A percentile compares a stretch with the other conserved stretches of the same genome.
phyloP scores from a whole-genome alignment of 805 yeast genomes.

The Myxozyma melibiosi region DNA sequence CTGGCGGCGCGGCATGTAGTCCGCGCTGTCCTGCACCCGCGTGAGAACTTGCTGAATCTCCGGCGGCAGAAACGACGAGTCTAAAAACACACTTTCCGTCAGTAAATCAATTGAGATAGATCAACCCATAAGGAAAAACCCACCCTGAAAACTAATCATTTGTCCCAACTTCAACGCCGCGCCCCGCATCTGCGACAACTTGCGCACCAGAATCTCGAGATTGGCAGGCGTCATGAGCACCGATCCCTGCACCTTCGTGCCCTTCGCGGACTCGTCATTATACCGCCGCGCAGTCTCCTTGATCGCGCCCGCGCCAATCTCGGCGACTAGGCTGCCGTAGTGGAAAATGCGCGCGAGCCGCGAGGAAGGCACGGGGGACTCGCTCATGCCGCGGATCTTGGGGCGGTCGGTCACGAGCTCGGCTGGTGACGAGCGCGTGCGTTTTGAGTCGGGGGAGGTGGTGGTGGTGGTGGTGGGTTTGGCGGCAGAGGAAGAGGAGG shows the following conservation, averaged over 20 bases:
- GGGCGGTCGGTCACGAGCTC: slow-evolving; percentile 6
- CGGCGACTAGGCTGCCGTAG: slow-evolving; percentile 90
- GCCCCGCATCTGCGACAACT: slow-evolving; percentile 94
- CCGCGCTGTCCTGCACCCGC: slow-evolving; percentile 90
- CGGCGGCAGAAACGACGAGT: slow-evolving; percentile 51
- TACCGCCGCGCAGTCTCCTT: slow-evolving; percentile 72
- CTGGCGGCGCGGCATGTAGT: slow-evolving; percentile 94
- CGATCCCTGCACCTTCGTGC: slow-evolving; percentile 46
- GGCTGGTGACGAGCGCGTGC: neutral
- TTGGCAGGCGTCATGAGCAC: slow-evolving; percentile 77
- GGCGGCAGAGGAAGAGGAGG: neutral
- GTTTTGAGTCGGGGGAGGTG: neutral
- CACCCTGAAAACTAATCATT: slow-evolving; percentile 81
- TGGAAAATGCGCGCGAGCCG: slow-evolving; percentile 88
- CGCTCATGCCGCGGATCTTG: slow-evolving; percentile 7
- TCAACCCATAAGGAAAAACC: no score
- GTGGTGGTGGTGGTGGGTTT: neutral
- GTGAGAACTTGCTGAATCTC: slow-evolving; percentile 80
- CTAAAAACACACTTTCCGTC: slow-evolving; percentile 6
- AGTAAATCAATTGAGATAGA: neutral
- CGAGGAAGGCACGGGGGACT: slow-evolving; percentile 79
- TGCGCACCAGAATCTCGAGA: slow-evolving; percentile 83
- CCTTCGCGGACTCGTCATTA: slow-evolving; percentile 44
- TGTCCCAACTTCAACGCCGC: slow-evolving; percentile 98
- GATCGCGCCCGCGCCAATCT: slow-evolving; percentile 82